Percentiles rank a stretch among this genome's conserved stretches.
phyloP scores from a whole-genome alignment of 208 protist species.

The Borovskyia barvae region DNA sequence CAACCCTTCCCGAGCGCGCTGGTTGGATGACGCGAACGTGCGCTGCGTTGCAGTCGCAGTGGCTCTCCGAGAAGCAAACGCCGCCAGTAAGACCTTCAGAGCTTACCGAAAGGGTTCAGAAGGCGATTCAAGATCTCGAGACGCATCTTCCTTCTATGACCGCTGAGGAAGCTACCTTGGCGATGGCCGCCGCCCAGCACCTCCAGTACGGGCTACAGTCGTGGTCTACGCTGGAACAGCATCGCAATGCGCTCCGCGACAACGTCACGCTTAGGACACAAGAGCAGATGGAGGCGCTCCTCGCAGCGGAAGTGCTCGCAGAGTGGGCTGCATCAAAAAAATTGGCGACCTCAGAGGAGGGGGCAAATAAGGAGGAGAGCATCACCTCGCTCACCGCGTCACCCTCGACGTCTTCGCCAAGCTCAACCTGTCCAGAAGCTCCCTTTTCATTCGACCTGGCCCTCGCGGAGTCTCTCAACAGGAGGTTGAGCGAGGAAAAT shows the following conservation, averaged over 20 bases:
- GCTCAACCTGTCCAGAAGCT: no score
- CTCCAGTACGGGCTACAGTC: conserved; percentile 17
- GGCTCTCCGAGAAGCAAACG: no score
- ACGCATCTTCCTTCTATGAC: conserved; percentile 20
- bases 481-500: conserved; percentile 26
- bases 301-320: conserved; percentile 10
- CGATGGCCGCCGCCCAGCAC: conserved; percentile 20
- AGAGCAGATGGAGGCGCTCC: conserved; percentile 20
- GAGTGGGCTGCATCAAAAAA: conserved; percentile 8
- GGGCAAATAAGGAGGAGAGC: no score
- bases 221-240: background rate
- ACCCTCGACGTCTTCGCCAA: background rate
- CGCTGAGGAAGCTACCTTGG: conserved; percentile 29
- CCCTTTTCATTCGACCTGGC: conserved; percentile 19
- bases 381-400: background rate
- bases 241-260: conserved; percentile 5
- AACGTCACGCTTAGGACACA: conserved; percentile 13
- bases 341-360: background rate
- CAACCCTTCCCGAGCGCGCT: background rate
- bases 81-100: no score
- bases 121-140: conserved; percentile 8
- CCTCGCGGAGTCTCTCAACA: conserved; percentile 20
- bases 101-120: no score
- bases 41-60: no score
- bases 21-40: background rate